Base-by-base conservation (phyloP, 306 rosid genomes). In the Cercis canadensis region DNA sequence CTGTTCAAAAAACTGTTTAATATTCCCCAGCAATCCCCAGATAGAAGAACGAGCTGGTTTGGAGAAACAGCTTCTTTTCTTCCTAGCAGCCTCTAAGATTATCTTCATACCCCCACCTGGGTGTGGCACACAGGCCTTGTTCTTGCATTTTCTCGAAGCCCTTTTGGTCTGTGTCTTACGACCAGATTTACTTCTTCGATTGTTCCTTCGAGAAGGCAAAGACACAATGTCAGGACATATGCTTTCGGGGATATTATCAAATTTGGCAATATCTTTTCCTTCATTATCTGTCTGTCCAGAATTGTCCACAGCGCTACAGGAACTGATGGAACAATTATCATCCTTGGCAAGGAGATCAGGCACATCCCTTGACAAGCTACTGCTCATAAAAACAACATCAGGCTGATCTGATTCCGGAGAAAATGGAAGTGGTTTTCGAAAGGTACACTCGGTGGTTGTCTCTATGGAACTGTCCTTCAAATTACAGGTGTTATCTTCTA, bases 51-150 rank as follows among this genome's bases (percentile, higher is more conserved):
- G 93, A 39, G 92, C 90, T 29, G 82, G 83, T 72, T 87, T 89
- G 70, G 89, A 80, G 81, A 57, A 65, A 82, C 86, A 84, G 80
- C 92, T 95, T 82, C 97, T 92, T 88, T 86, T 95, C 88, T 78
- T 89, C 75, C 82, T 88, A 69, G 82, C 78, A 76, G 78, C 78
- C 53, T 86, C 80, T 65, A 88, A 44, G 62, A 78, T 66, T 58
- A 74, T 33, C 67, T 72, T 53, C 67, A 74, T 58, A 67, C 68
- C 79, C 69, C 57, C 85, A 52, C 67, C 55, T 15, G 86, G 54
- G 57, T 52, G 69, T 62, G 73, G 70, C 69, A 69, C 84, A 69
- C 74, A 74, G 44, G 73, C 70, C 80, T 73, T 70, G 80, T 44
- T 84, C 75, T 84, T 87, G 78, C 83, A 5, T 80, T 84, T 92